phyloP scores from a whole-genome alignment of 768 basidiomycete species.

The Suillus luteus region DNA sequence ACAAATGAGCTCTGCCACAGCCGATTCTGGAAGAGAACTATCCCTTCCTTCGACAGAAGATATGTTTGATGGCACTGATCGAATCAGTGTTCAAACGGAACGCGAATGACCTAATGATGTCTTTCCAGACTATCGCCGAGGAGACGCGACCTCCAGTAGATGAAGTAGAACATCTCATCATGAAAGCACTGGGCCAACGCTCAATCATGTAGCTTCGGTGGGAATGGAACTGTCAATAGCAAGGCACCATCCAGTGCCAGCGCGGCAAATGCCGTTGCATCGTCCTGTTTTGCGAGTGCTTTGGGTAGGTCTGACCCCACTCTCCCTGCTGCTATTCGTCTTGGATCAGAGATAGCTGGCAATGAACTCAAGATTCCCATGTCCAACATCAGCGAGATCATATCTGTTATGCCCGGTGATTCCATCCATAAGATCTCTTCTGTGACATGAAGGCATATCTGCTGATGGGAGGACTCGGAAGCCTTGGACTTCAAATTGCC shows the following conservation, averaged over 20 bases:
- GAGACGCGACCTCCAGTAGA: constrained; percentile 87
- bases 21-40: constrained; percentile 89
- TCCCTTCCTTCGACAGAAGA: constrained; percentile 95
- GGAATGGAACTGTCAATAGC: no score
- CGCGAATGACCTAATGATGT: constrained; percentile 81
- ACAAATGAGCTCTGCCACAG: constrained; percentile 42
- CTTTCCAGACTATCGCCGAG: constrained; percentile 89
- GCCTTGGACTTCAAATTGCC: constrained; percentile 30
- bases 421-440: constrained; percentile 27
- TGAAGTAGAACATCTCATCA: constrained; percentile 96
- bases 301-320: no score
- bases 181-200: constrained; percentile 74
- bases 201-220: no score
- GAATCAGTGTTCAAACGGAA: constrained; percentile 91
- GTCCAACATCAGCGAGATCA: not conserved
- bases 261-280: no score
- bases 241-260: no score
- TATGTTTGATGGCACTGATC: constrained; percentile 98
- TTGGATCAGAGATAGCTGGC: not conserved
- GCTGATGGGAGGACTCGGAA: constrained; percentile 27
- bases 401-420: not conserved
- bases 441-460: constrained; percentile 31
- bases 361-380: not conserved
- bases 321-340: not conserved
- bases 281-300: no score